Conservation (phyloP, 2,329 filamentous ascomycete genomes). For the Penicillium sp. region DNA sequence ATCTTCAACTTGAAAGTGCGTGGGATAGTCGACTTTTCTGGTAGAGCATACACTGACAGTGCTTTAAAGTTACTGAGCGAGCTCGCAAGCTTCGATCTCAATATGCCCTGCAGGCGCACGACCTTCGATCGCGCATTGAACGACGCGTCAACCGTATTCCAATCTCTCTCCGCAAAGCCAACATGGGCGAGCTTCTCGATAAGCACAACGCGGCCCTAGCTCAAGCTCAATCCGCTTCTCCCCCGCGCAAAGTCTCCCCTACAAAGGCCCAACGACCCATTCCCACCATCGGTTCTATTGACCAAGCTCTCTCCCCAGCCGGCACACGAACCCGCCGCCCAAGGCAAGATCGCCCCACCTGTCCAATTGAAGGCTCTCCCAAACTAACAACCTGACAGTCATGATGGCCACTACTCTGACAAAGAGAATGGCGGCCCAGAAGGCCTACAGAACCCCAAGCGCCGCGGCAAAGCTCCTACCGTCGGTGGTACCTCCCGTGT, state of each 20-base stretch:
- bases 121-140: conserved; percentile 81
- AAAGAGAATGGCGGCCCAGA: conserved; percentile 68
- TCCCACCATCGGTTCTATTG: conserved; percentile 30
- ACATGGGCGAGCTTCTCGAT: conserved; percentile 75
- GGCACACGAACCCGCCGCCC: conserved; percentile 32
- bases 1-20: conserved; percentile 84
- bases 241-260: conserved; percentile 33
- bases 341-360: conserved; percentile 28
- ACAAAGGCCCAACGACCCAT: conserved; percentile 31
- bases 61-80: conserved; percentile 72
- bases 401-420: conserved; percentile 64
- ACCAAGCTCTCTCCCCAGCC: conserved; percentile 28
- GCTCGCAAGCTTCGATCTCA: conserved; percentile 84
- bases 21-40: conserved; percentile 5
- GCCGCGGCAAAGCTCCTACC: conserved; percentile 51
- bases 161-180: conserved; percentile 71
- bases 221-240: conserved; percentile 29
- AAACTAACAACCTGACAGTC: conserved; percentile 46
- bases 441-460: conserved; percentile 68
- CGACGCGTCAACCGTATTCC: conserved; percentile 93
- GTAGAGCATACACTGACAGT: conserved; percentile 8
- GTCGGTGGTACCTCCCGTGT: conserved; percentile 41
- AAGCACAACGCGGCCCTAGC: conserved; percentile 43
- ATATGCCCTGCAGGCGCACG: conserved; percentile 84
- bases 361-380: neutral